These are phyloP conservation scores for Camelina laxa DNA, from an alignment of 345 rosid genomes.

Conservation along the genomic window DNA sequence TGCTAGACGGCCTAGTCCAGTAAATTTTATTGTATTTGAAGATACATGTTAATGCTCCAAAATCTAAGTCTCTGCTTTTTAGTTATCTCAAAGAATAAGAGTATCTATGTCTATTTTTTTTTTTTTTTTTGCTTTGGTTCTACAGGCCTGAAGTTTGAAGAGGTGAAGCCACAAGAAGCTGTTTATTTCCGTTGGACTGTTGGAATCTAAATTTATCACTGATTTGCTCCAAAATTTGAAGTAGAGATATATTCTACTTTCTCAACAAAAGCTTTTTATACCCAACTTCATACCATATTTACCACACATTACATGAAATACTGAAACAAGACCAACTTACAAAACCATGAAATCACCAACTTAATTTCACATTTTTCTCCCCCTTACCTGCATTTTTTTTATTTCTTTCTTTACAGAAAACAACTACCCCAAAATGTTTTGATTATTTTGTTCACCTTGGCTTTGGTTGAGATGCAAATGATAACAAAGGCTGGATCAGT, in stretches of 20 bases:
- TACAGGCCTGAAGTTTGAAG: no score
- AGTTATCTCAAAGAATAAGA: no score
- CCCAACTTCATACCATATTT: constrained; percentile 33
- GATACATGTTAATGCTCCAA: no score
- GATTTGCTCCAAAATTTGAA: neutral
- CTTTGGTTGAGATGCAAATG: constrained; percentile 68
- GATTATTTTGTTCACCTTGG: constrained; percentile 58
- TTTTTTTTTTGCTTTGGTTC: no score
- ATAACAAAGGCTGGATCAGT: constrained; percentile 63
- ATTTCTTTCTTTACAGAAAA: constrained; percentile 35
- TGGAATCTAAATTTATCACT: neutral
- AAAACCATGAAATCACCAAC: constrained; percentile 28
- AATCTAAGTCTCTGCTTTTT: no score
- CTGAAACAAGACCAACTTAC: constrained; percentile 25
- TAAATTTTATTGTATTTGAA: no score
- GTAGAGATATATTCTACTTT: neutral
- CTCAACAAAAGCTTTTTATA: constrained; percentile 22
- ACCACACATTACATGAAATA: constrained; percentile 26
- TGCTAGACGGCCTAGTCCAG: no score
- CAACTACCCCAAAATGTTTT: constrained; percentile 17
- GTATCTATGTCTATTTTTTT: no score
- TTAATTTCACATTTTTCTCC: constrained; percentile 27
- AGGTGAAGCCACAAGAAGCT: no score
- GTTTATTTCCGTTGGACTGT: no score
- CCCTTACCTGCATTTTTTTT: constrained; percentile 8